A percentile compares a stretch with the other conserved stretches of the same genome.
These are phyloP conservation scores for Ophidiomyces ophidiicola DNA, from an alignment of 2,329 filamentous ascomycete species.

Conservation along the genomic window DNA sequence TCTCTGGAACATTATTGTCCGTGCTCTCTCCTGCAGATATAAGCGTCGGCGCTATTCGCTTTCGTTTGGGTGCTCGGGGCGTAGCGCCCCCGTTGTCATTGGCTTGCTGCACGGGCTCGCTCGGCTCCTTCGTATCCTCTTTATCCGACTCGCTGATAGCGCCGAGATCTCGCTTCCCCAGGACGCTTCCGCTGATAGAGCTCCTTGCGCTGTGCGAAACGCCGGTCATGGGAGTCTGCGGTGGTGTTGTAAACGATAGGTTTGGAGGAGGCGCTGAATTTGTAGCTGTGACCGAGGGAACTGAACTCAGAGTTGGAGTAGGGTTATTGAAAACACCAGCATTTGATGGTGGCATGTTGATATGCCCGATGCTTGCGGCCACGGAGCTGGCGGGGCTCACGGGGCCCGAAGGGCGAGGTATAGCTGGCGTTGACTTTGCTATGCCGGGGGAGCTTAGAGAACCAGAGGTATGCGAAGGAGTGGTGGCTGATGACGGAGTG, in stretches of 20 bases:
- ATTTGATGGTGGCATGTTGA: conserved; percentile 11
- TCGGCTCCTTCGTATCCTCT: conserved; percentile 29
- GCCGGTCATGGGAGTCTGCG: conserved; percentile 60
- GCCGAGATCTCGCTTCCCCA: conserved; percentile 40
- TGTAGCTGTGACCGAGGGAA: conserved; percentile 64
- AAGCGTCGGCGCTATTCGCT: conserved; percentile 17
- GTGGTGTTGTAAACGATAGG: conserved; percentile 61
- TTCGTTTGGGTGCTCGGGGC: conserved; percentile 14
- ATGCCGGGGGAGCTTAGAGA: conserved; percentile 46
- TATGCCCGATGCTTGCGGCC: conserved; percentile 76
- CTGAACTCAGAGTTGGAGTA: conserved; percentile 61
- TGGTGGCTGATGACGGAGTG: conserved; percentile 48
- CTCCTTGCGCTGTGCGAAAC: conserved; percentile 43
- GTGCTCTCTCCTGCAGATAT: conserved; percentile 8
- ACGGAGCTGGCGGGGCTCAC: conserved; percentile 32
- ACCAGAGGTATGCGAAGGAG: conserved; percentile 60
- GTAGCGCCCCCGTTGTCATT: conserved; percentile 3
- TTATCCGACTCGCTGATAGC: conserved; percentile 34
- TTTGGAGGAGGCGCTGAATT: conserved; percentile 43
- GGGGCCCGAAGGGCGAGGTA: conserved; percentile 47
- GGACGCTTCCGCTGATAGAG: conserved; percentile 41
- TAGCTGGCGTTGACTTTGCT: conserved; percentile 45
- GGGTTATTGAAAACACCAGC: conserved; percentile 52
- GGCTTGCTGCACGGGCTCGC: not conserved
- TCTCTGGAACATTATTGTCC: not conserved